Evolutionary conservation across 106 monocot genomes (phyloP), one percentile per base, ranked within the genome.

Genomic region (Dendrobium catenatum): DNA sequence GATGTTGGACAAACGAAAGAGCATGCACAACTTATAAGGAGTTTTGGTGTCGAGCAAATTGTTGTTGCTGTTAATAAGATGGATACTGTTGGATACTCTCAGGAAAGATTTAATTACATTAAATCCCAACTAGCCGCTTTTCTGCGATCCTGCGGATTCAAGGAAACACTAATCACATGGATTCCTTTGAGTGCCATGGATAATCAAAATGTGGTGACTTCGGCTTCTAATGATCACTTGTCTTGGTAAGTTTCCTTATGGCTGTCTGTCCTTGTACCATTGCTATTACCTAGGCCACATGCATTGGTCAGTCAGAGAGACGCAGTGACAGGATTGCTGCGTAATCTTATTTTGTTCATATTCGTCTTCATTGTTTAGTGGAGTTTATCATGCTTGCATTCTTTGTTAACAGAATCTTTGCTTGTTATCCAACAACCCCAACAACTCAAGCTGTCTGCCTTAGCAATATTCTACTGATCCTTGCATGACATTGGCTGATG

Each of bases 1-100:
- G 89, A 87, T 81, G 42, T 82, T 74, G 96, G 96, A 49, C 97
- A 97, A 74, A 97, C 97, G 56, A 89, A 88, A 81, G 97, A 97
- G 80, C 97, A 97, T 88, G 89, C 94, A 82, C 94, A 97, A 80
- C 94, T 97, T 78, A 87, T 94, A 61, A 86, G 97, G 66, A 94
- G 97, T 79, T 94, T 97, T 88, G 97, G 97, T 74, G 87, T 97
- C 42, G 97, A 97, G 75, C 88, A 91, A 51, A 82, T 97, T 74
- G 85, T 97, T 54, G 77, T 97, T 40, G 92, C 91, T 76, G 84
- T 97, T 47, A 97, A 97, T 82, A 97, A 97, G 84, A 90, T 97
- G 92, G 97, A 97, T 77, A 20, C 33, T 5, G 94, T 97, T 55
- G 83, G 87, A 11, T 97, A 87, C 80, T 89, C 97, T 0, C 87